These are phyloP conservation scores for Lepiota venenata DNA, from an alignment of 768 basidiomycete genomes.

Conservation along the genomic window DNA sequence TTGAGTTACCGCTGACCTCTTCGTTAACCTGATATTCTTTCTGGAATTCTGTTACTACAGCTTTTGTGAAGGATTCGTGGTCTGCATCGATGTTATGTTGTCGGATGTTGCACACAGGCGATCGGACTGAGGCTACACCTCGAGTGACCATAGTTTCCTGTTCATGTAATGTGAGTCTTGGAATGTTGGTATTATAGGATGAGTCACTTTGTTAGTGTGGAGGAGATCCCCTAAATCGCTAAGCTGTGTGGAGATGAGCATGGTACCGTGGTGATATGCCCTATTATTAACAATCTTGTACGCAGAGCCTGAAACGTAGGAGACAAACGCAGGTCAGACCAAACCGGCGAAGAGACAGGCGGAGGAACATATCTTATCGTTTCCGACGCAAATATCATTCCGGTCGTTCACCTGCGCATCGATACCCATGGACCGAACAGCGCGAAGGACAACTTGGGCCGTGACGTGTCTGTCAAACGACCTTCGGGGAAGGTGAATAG, in stretches of 20 bases:
- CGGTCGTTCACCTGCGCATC: constrained; percentile 81
- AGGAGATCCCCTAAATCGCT: constrained; percentile 71
- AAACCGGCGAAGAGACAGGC: background rate
- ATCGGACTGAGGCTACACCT: constrained; percentile 88
- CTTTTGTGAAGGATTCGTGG: constrained; percentile 69
- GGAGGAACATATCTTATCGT: constrained; percentile 77
- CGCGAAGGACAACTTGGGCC: constrained; percentile 71
- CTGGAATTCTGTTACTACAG: constrained; percentile 67
- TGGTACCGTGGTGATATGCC: constrained; percentile 98
- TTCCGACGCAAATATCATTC: constrained; percentile 85
- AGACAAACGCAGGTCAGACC: constrained; percentile 12
- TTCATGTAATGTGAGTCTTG: background rate
- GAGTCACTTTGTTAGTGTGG: constrained; percentile 54
- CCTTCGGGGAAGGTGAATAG: constrained; percentile 81
- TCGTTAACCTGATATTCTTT: constrained; percentile 45
- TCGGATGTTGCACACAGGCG: constrained; percentile 84
- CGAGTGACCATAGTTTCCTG: constrained; percentile 80
- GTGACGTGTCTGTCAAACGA: constrained; percentile 80
- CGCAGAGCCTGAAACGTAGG: constrained; percentile 92
- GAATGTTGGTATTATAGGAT: background rate
- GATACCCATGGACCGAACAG: constrained; percentile 73
- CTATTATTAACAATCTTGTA: constrained; percentile 91
- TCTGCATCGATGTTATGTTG: constrained; percentile 47
- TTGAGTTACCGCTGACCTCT: constrained; percentile 20
- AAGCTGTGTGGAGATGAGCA: constrained; percentile 87